A percentile compares a stretch with the other conserved stretches of the same genome.
These are phyloP conservation scores for Eimeria tenella DNA, from an alignment of 169 alveolate species.

Conservation along the genomic window DNA sequence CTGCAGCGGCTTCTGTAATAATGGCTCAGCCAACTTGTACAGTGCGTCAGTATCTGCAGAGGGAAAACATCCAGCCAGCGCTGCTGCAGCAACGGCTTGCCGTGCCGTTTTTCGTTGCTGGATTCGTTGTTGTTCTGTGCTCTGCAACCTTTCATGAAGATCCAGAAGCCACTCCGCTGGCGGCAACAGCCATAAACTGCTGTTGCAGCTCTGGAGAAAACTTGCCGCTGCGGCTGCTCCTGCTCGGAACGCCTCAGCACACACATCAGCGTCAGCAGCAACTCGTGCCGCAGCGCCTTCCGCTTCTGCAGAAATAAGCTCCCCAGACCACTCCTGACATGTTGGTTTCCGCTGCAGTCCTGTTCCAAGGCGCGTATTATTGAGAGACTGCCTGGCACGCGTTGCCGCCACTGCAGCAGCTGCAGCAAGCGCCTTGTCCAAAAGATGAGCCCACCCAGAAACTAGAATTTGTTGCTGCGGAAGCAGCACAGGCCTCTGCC, in stretches of 20 bases:
- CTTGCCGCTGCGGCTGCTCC: constrained; percentile 63
- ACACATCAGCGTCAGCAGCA: constrained; percentile 45
- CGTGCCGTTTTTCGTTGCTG: neutral
- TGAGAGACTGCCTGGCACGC: neutral
- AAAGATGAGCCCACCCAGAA: constrained; percentile 7
- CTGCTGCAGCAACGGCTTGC: constrained; percentile 27
- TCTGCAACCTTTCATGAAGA: neutral
- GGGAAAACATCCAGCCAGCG: constrained; percentile 50
- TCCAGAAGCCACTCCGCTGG: constrained; percentile 56
- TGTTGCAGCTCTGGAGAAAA: constrained; percentile 36
- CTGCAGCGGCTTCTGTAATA: constrained; percentile 44
- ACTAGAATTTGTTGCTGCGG: constrained; percentile 48
- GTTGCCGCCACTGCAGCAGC: constrained; percentile 15
- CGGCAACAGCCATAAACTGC: constrained; percentile 61
- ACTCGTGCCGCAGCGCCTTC: constrained; percentile 13
- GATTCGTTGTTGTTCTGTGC: neutral
- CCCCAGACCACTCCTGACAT: neutral
- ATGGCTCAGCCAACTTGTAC: constrained; percentile 9
- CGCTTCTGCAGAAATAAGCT: constrained; percentile 27
- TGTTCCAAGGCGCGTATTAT: neutral
- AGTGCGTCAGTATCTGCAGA: constrained; percentile 1
- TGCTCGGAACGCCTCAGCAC: constrained; percentile 28
- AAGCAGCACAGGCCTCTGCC: constrained; percentile 51
- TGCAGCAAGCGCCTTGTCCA: constrained; percentile 38
- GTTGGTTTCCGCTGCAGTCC: constrained; percentile 43